These are phyloP conservation scores for Fulvia fulva DNA, from an alignment of 2,329 filamentous ascomycete genomes.

Conservation along the genomic window DNA sequence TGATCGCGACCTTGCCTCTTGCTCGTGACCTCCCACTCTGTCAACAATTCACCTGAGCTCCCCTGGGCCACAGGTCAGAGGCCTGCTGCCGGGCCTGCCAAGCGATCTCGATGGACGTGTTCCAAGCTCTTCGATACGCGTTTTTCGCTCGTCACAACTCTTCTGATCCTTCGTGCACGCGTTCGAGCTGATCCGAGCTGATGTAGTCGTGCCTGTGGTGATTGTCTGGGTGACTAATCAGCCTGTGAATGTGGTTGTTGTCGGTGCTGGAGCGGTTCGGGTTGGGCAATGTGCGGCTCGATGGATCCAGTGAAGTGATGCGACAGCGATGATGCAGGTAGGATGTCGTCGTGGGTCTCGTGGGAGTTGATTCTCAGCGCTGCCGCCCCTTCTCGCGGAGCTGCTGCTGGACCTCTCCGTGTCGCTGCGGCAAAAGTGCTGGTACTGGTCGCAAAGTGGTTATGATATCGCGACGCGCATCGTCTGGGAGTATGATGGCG, in stretches of 20 bases:
- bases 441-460: background rate
- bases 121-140: slow-evolving; percentile 13
- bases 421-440: background rate
- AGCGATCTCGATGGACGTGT: slow-evolving; percentile 16
- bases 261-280: background rate
- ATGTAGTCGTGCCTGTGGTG: slow-evolving; percentile 13
- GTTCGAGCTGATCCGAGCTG: slow-evolving; percentile 7
- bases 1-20: background rate
- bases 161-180: background rate
- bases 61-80: slow-evolving; percentile 10
- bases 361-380: background rate
- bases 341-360: slow-evolving; percentile 1
- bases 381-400: background rate
- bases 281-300: slow-evolving; percentile 13
- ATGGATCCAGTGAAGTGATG: slow-evolving; percentile 12
- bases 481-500: background rate
- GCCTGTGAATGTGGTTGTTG: slow-evolving; percentile 4
- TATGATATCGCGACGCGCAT: background rate
- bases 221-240: slow-evolving; percentile 17
- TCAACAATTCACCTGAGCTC: background rate
- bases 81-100: slow-evolving; percentile 11
- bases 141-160: slow-evolving; percentile 6
- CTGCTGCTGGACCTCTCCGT: slow-evolving; percentile 1
- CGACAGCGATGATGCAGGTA: slow-evolving; percentile 15
- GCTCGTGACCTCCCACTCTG: background rate